Evolutionary conservation across 1,284 basidiomycete species (phyloP).

Genomic region (Nidula niveotomentosa): DNA sequence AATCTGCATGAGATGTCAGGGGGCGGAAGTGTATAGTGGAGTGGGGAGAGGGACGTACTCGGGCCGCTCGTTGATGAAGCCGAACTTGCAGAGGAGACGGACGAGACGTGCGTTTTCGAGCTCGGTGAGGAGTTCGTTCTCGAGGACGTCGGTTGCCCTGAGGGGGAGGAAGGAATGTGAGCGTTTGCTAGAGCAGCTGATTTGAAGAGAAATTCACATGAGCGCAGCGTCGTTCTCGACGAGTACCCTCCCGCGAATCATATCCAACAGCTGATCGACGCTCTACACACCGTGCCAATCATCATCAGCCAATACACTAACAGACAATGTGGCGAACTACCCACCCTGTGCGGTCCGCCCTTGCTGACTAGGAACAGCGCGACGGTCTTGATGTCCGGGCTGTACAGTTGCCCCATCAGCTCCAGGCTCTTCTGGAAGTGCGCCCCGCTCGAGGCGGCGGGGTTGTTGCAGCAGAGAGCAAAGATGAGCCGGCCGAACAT

Average conservation of each 20-base stretch:
- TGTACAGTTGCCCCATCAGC: constrained; percentile 73
- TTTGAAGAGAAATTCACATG: constrained; percentile 45
- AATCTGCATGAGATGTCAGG: constrained; percentile 59
- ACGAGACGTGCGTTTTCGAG: constrained; percentile 98
- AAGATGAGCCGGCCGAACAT: constrained; percentile 88
- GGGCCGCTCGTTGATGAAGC: constrained; percentile 98
- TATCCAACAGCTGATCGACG: constrained; percentile 79
- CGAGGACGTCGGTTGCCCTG: constrained; percentile 81
- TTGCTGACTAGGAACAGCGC: constrained; percentile 80
- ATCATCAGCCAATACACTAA: background rate
- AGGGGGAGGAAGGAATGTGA: constrained; percentile 2
- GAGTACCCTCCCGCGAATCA: constrained; percentile 74
- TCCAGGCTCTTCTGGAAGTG: constrained; percentile 82
- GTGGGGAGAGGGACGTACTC: constrained; percentile 62
- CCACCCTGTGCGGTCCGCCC: constrained; percentile 61
- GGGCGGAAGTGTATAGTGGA: too few species aligned
- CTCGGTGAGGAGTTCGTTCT: constrained; percentile 85
- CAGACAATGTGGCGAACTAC: background rate
- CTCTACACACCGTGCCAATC: constrained; percentile 39
- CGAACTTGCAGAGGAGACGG: constrained; percentile 90
- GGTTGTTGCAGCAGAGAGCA: constrained; percentile 73
- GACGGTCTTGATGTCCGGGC: constrained; percentile 80
- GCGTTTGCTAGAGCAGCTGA: constrained; percentile 1
- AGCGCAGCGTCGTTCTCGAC: constrained; percentile 86
- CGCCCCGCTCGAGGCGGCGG: constrained; percentile 54